Conservation (phyloP, 2,329 filamentous ascomycete genomes). For the Aspergillus pseudotamarii region DNA sequence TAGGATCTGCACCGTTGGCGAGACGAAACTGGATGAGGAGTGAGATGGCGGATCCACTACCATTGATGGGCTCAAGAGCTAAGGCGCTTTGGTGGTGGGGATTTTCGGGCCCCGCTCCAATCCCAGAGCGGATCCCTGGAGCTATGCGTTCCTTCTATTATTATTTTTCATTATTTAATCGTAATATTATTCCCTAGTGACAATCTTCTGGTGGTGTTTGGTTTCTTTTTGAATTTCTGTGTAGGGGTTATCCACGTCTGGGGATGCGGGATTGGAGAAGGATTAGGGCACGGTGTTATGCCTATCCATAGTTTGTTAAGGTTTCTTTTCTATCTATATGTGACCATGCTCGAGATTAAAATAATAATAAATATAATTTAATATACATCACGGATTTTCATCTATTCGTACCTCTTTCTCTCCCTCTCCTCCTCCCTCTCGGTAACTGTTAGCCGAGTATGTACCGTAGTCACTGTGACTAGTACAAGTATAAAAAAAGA, state of each 20-base stretch:
- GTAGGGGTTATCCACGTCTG: not conserved
- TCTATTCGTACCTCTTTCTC: not conserved
- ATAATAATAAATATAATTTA: not conserved
- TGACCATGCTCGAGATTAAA: not conserved
- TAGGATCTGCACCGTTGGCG: constrained; percentile 18
- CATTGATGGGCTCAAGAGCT: constrained; percentile 12
- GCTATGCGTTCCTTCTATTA: not conserved
- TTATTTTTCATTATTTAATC: not conserved
- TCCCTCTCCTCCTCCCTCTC: not conserved
- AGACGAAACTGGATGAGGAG: constrained; percentile 13
- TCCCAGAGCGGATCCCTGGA: constrained; percentile 5
- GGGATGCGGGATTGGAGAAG: not conserved
- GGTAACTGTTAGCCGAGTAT: not conserved
- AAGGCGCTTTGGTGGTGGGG: constrained; percentile 9
- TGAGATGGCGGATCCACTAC: constrained; percentile 13
- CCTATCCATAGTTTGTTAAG: not conserved
- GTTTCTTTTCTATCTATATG: not conserved
- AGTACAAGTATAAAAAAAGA: not conserved
- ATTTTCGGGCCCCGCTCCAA: constrained; percentile 1
- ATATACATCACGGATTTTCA: not conserved
- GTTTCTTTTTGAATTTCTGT: not conserved
- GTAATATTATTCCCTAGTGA: not conserved
- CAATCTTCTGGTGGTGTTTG: not conserved
- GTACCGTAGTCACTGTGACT: not conserved
- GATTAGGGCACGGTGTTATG: not conserved